phyloP scores from a whole-genome alignment of 257 asterid genomes.

The Vinca minor region DNA sequence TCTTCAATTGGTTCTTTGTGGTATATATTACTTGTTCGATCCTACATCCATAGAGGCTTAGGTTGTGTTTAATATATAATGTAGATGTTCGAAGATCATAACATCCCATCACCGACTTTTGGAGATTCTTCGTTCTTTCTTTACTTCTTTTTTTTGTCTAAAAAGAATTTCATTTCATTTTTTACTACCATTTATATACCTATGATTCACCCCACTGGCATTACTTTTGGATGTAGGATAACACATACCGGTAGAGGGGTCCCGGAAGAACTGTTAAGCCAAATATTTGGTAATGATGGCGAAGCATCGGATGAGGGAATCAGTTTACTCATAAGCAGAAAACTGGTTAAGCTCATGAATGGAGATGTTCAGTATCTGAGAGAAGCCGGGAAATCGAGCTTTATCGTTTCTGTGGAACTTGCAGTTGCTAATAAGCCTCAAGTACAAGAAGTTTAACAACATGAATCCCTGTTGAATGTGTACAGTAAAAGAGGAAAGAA shows the following conservation, averaged over 20 bases:
- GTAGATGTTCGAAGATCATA: not conserved
- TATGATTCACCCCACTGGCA: not conserved
- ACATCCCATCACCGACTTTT: not conserved
- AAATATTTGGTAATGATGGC: constrained; percentile 67
- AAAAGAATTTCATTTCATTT: not conserved
- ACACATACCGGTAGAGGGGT: constrained; percentile 80
- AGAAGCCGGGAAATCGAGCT: constrained; percentile 76
- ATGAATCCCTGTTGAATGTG: constrained; percentile 1
- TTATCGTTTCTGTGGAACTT: constrained; percentile 65
- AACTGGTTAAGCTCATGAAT: constrained; percentile 87
- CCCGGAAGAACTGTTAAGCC: constrained; percentile 57
- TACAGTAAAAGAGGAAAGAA: constrained; percentile 9
- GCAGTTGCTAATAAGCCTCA: constrained; percentile 53
- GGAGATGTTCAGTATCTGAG: constrained; percentile 93
- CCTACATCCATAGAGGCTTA: not conserved
- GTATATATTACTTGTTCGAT: not conserved
- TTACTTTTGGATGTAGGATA: constrained; percentile 39
- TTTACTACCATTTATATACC: not conserved
- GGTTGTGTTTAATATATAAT: not conserved
- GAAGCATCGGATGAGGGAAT: constrained; percentile 75
- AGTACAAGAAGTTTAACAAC: constrained; percentile 2
- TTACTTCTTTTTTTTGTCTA: not conserved
- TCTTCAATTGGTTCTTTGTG: not conserved
- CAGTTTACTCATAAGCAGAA: constrained; percentile 71
- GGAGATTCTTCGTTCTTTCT: not conserved